Base-by-base conservation (phyloP, 2,329 filamentous ascomycete genomes). In the Tolypocladium inflatum region DNA sequence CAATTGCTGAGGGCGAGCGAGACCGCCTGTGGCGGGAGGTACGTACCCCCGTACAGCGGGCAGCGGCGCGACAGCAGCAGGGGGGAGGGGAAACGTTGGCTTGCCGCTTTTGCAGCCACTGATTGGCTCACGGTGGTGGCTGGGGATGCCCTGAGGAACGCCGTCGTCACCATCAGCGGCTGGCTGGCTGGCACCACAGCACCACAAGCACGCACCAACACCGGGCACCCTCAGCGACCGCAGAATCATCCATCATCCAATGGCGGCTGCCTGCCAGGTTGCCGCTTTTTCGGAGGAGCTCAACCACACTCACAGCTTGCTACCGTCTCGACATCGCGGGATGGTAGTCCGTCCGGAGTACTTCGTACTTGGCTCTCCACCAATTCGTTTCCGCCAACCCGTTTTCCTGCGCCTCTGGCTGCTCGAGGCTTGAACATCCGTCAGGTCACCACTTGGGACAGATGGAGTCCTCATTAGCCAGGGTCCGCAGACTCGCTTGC, bases 91-190 rank as follows among this genome's bases (percentile, higher is more conserved):
- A 50, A 21, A 9, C 23, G 8, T 59, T 61, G 59, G 63, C 63
- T 66, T 61, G 68, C 68, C 65, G 68, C 69, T 70, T 66, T 68
- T 55, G 39, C 53, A n/a, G 53, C 38, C 63, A 68, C 58, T 71
- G 69, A 71, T 73, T 73, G 70, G 71, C 60, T 71, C 61, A 66
- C 64, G 66, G 60, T 62, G 66, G 66, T 67, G 66, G 68, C 64
- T 68, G 68, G 69, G 61, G 55, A 39, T 48, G 26, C 39, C 48
- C 39, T 51, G 43, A 57, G 53, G 57, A 54, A 58, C 37, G 56
- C 41, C 48, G 56, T 57, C 58, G 53, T 60, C 58, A 57, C 54
- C 55, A 43, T 39, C 38, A 35, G 52, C 21, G 33, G 35, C 26
- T 26, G 26, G 33, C 51, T 53, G 50, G 23, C 6, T 48, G 15